Conservation (phyloP, 768 basidiomycete genomes). For the Mycena pura region DNA sequence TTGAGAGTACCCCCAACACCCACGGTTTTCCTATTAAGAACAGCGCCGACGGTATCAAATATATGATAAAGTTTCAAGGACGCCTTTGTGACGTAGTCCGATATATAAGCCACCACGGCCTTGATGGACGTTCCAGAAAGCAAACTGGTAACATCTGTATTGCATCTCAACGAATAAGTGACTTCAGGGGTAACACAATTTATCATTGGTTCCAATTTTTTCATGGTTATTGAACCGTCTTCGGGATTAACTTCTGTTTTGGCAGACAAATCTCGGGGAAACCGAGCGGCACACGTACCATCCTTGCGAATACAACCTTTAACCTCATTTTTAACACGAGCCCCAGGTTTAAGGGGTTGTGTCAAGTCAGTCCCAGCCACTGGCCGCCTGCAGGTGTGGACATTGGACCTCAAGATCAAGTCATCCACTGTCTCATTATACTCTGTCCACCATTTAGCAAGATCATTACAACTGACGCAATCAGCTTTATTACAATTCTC, state of each 20-base stretch:
- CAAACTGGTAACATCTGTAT: conserved; percentile 43
- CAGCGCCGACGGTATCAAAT: conserved; percentile 38
- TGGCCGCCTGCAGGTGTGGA: conserved; percentile 33
- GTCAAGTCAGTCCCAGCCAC: conserved; percentile 16
- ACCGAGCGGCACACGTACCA: conserved; percentile 40
- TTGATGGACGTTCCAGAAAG: conserved; percentile 49
- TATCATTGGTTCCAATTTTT: conserved; percentile 43
- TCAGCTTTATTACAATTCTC: conserved; percentile 5
- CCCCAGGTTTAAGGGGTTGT: conserved; percentile 1
- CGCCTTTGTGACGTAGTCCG: conserved; percentile 52
- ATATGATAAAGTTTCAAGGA: conserved; percentile 45
- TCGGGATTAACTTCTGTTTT: conserved; percentile 33
- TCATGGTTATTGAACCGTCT: conserved; percentile 38
- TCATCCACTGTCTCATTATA: conserved; percentile 35
- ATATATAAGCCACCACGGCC: conserved; percentile 44
- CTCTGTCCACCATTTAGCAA: conserved; percentile 18
- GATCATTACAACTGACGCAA: conserved; percentile 30
- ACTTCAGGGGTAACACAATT: conserved; percentile 42
- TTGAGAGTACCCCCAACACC: conserved; percentile 23
- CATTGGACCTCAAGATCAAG: conserved; percentile 35
- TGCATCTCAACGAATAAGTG: conserved; percentile 42
- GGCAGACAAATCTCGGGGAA: conserved; percentile 37
- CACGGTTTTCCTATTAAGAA: conserved; percentile 35
- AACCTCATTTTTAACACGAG: conserved; percentile 8
- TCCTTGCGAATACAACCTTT: conserved; percentile 37